These are phyloP conservation scores for Pseudoscleropodium purum DNA, from an alignment of 225 moss, liverwort and hornwort genomes.

Conservation along the genomic window DNA sequence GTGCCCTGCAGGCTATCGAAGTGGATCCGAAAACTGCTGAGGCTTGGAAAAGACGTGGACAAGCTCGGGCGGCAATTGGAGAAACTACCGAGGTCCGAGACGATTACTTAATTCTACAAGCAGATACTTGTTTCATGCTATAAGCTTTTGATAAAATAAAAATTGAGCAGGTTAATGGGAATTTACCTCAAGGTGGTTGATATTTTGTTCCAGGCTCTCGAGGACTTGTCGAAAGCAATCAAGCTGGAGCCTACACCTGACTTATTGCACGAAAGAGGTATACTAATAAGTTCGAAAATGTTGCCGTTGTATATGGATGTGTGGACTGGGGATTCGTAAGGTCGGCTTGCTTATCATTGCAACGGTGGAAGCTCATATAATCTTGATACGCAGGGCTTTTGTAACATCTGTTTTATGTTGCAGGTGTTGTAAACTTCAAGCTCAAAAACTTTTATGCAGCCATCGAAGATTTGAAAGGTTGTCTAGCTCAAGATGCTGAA, in stretches of 20 bases:
- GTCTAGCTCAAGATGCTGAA: conserved; percentile 44
- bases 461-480: conserved; percentile 49
- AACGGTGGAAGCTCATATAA: not conserved
- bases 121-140: not conserved
- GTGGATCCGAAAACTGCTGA: conserved; percentile 57
- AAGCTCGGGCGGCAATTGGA: conserved; percentile 64
- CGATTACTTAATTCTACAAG: not conserved
- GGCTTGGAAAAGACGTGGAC: conserved; percentile 89
- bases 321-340: not conserved
- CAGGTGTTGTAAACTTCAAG: conserved; percentile 75
- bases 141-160: not conserved
- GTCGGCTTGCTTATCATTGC: not conserved
- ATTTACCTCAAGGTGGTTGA: not conserved
- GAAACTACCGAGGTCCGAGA: conserved; percentile 45
- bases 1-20: conserved; percentile 58
- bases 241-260: conserved; percentile 61
- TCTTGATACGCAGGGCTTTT: not conserved
- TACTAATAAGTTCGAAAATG: not conserved
- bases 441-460: conserved; percentile 61
- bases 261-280: conserved; percentile 79
- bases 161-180: not conserved
- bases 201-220: conserved; percentile 47
- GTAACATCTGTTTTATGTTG: not conserved
- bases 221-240: conserved; percentile 65
- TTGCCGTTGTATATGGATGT: not conserved